Base-by-base conservation (phyloP, 208 protist genomes). In the Trypanosoma conorhini region DNA sequence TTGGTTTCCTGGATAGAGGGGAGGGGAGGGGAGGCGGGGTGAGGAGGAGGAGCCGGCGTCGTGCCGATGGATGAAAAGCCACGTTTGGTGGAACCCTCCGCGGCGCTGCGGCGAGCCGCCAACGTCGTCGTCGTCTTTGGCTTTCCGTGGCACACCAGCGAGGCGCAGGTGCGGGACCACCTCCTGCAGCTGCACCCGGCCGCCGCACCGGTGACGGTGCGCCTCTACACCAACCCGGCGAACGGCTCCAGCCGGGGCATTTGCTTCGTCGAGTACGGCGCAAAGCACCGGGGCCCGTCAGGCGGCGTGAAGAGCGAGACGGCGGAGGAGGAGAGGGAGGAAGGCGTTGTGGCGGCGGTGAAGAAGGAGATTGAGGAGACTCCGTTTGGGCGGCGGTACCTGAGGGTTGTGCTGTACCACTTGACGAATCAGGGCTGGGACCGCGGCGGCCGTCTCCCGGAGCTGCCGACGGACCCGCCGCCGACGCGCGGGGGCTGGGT, bases 251-350 rank as follows among this genome's bases (percentile, higher is more conserved):
- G 88, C 62, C 62, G 87, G 13, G 91, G 91, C 21, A 73, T 85
- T 67, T 91, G 85, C 79, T 92, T 96, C 44, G 83, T 94, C 13
- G 88, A 96, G 74, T 96, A 93, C 67, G 52, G 59, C 19, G 35
- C 44, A 17, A 56, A 46, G 54, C 56, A 40, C 12, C 0, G 59
- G n/a, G 48, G 40, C 8, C 12, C 19, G 1, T 12, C 54, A 35
- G 3, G n/a, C 22, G 46, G 17, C 10, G 31, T 33, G 5, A 65
- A 63, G 26, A 22, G 40, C 3, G 64, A 60, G 28, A 22, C 26
- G 19, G 3, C 24, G 12, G 59, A 56, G 30, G 67, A 74, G 21
- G 59, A 50, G 42, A 63, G 72, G 21, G 60, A 42, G 7, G 62
- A 62, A 46, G 46, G 71, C 50, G 55, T 56, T 48, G 15, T 63